Conservation (phyloP, 345 rosid species). For the Syzygium aqueum region DNA sequence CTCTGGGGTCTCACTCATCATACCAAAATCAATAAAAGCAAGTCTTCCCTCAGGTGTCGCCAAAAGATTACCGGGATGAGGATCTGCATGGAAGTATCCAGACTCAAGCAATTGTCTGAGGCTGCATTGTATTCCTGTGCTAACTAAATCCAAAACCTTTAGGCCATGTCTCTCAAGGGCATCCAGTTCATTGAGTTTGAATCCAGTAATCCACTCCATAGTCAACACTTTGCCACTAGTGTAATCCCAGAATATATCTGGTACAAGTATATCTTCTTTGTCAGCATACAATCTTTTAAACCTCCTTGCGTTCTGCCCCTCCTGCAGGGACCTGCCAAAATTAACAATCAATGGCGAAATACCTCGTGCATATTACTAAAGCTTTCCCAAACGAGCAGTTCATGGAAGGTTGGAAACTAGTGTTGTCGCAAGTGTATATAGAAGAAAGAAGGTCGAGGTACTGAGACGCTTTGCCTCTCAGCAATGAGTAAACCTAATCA, state of each 20-base stretch:
- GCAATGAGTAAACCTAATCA: neutral
- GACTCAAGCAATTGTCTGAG: conserved; percentile 88
- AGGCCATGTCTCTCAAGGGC: conserved; percentile 90
- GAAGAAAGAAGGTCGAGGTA: neutral
- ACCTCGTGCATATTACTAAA: neutral
- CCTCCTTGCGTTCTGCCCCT: conserved; percentile 86
- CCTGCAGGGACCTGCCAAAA: conserved; percentile 66
- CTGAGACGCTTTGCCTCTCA: neutral
- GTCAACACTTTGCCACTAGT: conserved; percentile 83
- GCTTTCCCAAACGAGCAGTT: neutral
- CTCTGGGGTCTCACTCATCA: conserved; percentile 99
- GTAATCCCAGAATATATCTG: conserved; percentile 94
- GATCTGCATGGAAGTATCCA: conserved; percentile 96
- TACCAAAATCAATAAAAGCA: conserved; percentile 95
- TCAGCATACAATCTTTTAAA: conserved; percentile 88
- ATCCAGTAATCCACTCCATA: conserved; percentile 98
- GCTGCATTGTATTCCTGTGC: conserved; percentile 88
- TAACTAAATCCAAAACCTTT: conserved; percentile 87
- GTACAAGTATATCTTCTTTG: conserved; percentile 79
- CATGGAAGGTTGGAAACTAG: neutral
- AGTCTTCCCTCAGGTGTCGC: conserved; percentile 97
- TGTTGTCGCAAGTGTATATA: neutral
- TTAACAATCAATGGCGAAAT: conserved; percentile 33
- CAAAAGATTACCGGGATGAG: conserved; percentile 98
- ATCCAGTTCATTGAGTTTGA: conserved; percentile 67